These are phyloP conservation scores for Pulicaria dysenterica DNA, from an alignment of 129 eudicot genomes.

Conservation along the genomic window DNA sequence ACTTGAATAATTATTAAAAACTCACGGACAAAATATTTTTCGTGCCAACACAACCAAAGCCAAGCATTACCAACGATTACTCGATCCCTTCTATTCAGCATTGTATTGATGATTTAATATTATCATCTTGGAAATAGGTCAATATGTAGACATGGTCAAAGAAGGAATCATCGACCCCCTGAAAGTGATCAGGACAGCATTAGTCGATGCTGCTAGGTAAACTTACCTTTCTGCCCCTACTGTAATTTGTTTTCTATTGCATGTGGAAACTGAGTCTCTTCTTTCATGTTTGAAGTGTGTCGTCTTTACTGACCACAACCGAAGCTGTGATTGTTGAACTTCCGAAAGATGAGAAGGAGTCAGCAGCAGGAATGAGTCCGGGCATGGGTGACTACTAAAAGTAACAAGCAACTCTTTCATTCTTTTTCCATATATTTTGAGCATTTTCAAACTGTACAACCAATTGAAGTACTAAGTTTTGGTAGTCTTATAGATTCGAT, in stretches of 20 bases:
- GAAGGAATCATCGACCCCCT: constrained; percentile 73
- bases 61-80: too few relatives aligned
- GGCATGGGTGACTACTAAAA: constrained; percentile 58
- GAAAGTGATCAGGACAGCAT: constrained; percentile 73
- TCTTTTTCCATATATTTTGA: not conserved
- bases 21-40: not conserved
- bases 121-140: constrained; percentile 43
- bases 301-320: constrained; percentile 72
- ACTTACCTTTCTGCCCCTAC: not conserved
- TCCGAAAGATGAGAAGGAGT: constrained; percentile 51
- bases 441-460: constrained; percentile 26
- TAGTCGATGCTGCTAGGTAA: constrained; percentile 73
- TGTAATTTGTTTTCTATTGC: not conserved
- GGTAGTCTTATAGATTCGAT: constrained; percentile 20
- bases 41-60: not conserved
- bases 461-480: constrained; percentile 4
- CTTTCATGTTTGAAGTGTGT: constrained; percentile 40
- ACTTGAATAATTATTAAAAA: not conserved
- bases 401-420: constrained; percentile 11
- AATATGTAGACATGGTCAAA: constrained; percentile 66
- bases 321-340: constrained; percentile 71
- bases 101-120: constrained; percentile 15
- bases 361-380: constrained; percentile 39
- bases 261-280: not conserved
- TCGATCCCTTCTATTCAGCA: not conserved